Base-by-base conservation (phyloP, 805 yeast species). In the Pichia scutulata region DNA sequence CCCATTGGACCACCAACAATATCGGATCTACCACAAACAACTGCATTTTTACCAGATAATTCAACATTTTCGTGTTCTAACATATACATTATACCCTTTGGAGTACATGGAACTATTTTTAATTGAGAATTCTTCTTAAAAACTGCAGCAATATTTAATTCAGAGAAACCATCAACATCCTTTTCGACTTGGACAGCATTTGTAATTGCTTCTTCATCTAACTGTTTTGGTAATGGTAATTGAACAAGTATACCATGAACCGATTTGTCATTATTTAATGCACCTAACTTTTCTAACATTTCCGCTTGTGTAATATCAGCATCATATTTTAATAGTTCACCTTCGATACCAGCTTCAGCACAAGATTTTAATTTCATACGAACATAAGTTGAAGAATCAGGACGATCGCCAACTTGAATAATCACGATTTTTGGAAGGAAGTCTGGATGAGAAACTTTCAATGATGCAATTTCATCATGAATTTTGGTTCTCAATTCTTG, bases 1-100 rank as follows among this genome's bases (percentile, higher is more conserved):
- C 97, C 86, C 14, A 90, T 89, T 39, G 99, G 99, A 45, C 86
- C 81, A 51, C 99, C 99, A 39, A 92, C 99, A 59, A 92, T 92
- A 65, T 93, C 97, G 21, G 96, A 86, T 65, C 98, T 80, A 49
- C 99, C 98, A 53, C 93, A 73, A 22, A 92, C 98, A 52, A 90
- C 96, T 19, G 95, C 96, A 54, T 77, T 77, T 59, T 87, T 80
- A 50, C 97, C 97, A n/a, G 78, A 66, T 51, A 89, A 70, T 30
- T 72, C 69, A 24, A 88, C 79, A 9, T 84, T 81, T 45, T 87
- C 78, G 56, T 82, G 76, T 59, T 84, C 79, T 61, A 92, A 74
- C 61, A 92, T 72, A 61, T 82, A 85, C 73, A 92, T 83, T 60
- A 89, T 80, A 52, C 99, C 99, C 69, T 84, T 82, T 49, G 99